A percentile compares a stretch with the other conserved stretches of the same genome.
These are phyloP conservation scores for Lactuca saligna DNA, from an alignment of 129 eudicot species.

Conservation along the genomic window DNA sequence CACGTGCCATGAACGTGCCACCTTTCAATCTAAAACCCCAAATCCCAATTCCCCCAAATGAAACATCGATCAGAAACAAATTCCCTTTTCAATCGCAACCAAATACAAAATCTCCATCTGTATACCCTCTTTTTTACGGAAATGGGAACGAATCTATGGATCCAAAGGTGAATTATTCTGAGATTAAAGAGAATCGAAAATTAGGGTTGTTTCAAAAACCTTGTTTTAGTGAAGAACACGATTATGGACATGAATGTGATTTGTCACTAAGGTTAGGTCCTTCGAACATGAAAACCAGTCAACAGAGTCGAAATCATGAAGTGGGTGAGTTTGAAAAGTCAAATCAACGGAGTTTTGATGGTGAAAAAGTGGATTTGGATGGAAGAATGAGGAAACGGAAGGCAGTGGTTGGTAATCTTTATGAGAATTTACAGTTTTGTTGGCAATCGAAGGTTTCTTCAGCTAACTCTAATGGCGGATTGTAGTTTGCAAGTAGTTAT, in stretches of 20 bases:
- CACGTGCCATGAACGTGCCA: slow-evolving; percentile 31
- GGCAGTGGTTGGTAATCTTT: slow-evolving; percentile 28
- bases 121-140: slow-evolving; percentile 60
- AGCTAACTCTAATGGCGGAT: slow-evolving; percentile 26
- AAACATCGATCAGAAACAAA: slow-evolving; percentile 23
- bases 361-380: slow-evolving; percentile 28
- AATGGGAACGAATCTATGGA: slow-evolving; percentile 28
- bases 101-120: slow-evolving; percentile 31
- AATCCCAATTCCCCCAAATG: slow-evolving; percentile 25
- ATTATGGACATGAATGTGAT: slow-evolving; percentile 52
- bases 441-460: slow-evolving; percentile 41
- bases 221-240: slow-evolving; percentile 25
- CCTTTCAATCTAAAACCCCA: slow-evolving; percentile 28
- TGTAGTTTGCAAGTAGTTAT: slow-evolving; percentile 41
- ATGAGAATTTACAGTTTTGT: slow-evolving; percentile 37
- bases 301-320: slow-evolving; percentile 24
- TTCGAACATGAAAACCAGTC: slow-evolving; percentile 19
- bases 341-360: slow-evolving; percentile 20
- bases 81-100: slow-evolving; percentile 23
- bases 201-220: slow-evolving; percentile 25
- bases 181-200: slow-evolving; percentile 22
- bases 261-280: slow-evolving; percentile 78
- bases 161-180: slow-evolving; percentile 21
- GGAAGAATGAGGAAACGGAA: slow-evolving; percentile 38
- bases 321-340: slow-evolving; percentile 30